Evolutionary conservation across 306 rosid genomes (phyloP), one percentile per base, ranked within the genome.

Genomic region (Dryas alaskensis): DNA sequence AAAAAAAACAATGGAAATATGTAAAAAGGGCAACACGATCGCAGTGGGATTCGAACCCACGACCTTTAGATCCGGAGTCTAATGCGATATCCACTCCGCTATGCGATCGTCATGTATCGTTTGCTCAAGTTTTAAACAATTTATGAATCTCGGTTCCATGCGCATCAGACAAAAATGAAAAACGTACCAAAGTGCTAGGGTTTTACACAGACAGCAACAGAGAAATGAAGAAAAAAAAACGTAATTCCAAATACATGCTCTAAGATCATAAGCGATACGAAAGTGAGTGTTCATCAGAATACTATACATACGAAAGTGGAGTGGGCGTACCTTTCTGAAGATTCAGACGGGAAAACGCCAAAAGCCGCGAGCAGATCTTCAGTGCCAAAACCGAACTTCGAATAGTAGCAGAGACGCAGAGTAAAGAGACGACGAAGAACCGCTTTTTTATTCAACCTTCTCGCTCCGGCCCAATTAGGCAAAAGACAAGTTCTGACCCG

Each of bases 11-110:
- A 2, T 7, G 17, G 5, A 3, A 42, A 55, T 12, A 53, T 1
- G 40, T 3, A 1, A 13, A 49, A 59, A 2, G n/a, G 5, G 10
- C 37, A 31, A n/a, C 3, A 39, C 55, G 93, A 91, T 88, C 98
- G 85, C 98, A 93, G 98, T 91, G 98, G 97, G 98, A 88, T 6
- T 91, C 88, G 92, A 91, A 93, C 93, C 97, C 96, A 91, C 98
- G 93, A 87, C 97, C 97, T 91, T 87, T 93, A 93, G 98, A 93
- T 88, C 4, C 97, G 97, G 97, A 93, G 84, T 89, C 98, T 92
- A 89, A 92, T 84, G 98, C 98, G 92, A 90, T 90, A 92, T 92
- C 92, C 98, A 87, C 98, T 92, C 92, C 96, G 96, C 94, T 92
- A 92, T 92, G 98, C 88, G 93, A 88, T 81, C 93, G 0, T 3